A percentile compares a stretch with the other conserved stretches of the same genome.
These are phyloP conservation scores for Plasmopara halstedii DNA, from an alignment of 352 stramenopile genomes.

Conservation along the genomic window DNA sequence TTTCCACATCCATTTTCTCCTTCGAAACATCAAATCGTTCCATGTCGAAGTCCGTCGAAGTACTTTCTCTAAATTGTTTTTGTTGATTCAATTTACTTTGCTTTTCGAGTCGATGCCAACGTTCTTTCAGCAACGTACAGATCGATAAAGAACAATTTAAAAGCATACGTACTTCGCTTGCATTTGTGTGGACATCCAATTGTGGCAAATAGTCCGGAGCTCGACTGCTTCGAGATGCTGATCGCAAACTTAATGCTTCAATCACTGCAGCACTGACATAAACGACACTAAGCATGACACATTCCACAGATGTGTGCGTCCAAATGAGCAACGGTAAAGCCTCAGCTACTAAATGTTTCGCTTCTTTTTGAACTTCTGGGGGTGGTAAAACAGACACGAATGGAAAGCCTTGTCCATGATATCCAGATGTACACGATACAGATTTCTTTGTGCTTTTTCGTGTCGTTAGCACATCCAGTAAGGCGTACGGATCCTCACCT, in stretches of 20 bases:
- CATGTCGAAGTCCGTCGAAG: constrained; percentile 36
- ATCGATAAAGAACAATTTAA: constrained; percentile 53
- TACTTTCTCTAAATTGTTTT: constrained; percentile 11
- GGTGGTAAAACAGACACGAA: constrained; percentile 24
- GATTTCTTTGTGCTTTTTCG: constrained; percentile 38
- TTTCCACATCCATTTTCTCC: constrained; percentile 42
- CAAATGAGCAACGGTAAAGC: constrained; percentile 52
- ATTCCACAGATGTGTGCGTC: constrained; percentile 51
- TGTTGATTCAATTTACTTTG: constrained; percentile 25
- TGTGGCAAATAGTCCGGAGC: constrained; percentile 41
- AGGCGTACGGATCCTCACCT: constrained; percentile 53
- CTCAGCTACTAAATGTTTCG: constrained; percentile 53
- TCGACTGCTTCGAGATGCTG: constrained; percentile 1
- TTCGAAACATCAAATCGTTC: constrained; percentile 49
- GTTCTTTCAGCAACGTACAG: constrained; percentile 46
- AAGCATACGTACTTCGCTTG: constrained; percentile 36
- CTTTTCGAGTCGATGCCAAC: constrained; percentile 58
- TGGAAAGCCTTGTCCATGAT: constrained; percentile 3
- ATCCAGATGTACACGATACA: constrained; percentile 7
- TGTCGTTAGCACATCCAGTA: constrained; percentile 62
- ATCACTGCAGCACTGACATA: constrained; percentile 60
- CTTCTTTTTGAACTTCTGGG: constrained; percentile 53
- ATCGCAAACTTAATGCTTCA: constrained; percentile 20
- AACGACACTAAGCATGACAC: constrained; percentile 54
- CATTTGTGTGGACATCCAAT: constrained; percentile 33